A percentile compares a stretch with the other conserved stretches of the same genome.
phyloP scores from a whole-genome alignment of 1,139 yeast species.

The Suhomyces chickasaworum region DNA sequence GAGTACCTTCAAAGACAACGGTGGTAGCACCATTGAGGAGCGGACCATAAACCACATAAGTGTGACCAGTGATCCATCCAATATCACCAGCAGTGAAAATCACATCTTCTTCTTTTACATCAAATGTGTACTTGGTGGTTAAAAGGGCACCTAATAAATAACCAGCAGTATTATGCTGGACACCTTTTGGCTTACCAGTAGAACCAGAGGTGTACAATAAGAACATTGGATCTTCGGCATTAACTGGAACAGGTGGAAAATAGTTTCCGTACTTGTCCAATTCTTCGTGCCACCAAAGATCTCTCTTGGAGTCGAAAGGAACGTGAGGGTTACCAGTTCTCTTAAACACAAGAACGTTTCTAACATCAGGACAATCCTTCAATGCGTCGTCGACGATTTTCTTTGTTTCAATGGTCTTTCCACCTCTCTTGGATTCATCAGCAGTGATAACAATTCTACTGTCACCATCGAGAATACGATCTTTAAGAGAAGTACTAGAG shows the following conservation, averaged over 20 bases:
- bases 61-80: conserved; percentile 90
- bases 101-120: conserved; percentile 69
- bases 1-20: conserved; percentile 84
- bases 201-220: conserved; percentile 69
- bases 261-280: conserved; percentile 65
- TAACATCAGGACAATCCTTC: conserved; percentile 66
- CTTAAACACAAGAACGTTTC: conserved; percentile 68
- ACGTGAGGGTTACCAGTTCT: conserved; percentile 71
- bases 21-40: conserved; percentile 77
- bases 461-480: conserved; percentile 77
- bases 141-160: conserved; percentile 70
- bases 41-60: conserved; percentile 83
- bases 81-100: conserved; percentile 86
- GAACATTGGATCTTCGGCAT: conserved; percentile 63
- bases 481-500: conserved; percentile 71
- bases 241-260: conserved; percentile 61
- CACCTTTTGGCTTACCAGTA: conserved; percentile 71
- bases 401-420: conserved; percentile 79
- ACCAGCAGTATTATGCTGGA: conserved; percentile 78
- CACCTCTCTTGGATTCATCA: conserved; percentile 82
- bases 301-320: conserved; percentile 63
- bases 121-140: conserved; percentile 75
- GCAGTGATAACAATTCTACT: conserved; percentile 74
- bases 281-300: conserved; percentile 84
- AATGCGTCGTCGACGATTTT: conserved; percentile 83